Percentiles rank a stretch among this genome's conserved stretches.
Conservation (phyloP, 208 protist species). For the Crithidia fasciculata region DNA sequence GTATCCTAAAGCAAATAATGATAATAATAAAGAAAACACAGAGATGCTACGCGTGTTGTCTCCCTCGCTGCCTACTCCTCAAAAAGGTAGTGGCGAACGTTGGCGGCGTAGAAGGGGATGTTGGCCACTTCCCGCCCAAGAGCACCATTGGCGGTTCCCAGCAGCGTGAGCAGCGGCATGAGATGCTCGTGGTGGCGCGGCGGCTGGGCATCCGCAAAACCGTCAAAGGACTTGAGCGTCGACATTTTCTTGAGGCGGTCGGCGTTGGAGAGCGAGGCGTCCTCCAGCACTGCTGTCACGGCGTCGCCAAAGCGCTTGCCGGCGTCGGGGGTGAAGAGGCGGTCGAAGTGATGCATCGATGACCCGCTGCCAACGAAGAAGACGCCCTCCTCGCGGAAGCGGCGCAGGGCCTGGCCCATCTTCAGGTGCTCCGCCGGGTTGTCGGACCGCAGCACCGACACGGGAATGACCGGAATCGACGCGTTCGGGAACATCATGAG, state of each 20-base stretch:
- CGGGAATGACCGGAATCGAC: conserved; percentile 85
- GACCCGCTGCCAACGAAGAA: conserved; percentile 86
- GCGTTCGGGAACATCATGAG: conserved; percentile 82
- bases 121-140: conserved; percentile 52
- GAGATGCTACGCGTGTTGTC: no score
- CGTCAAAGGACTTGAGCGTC: conserved; percentile 40
- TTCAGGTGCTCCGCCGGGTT: conserved; percentile 69
- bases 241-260: conserved; percentile 46
- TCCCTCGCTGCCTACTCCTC: conserved; percentile 9
- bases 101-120: conserved; percentile 34
- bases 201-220: conserved; percentile 73
- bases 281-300: conserved; percentile 41
- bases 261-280: conserved; percentile 25
- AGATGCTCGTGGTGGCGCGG: conserved; percentile 73
- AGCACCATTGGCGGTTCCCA: conserved; percentile 47
- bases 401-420: conserved; percentile 73
- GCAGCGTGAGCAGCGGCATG: conserved; percentile 79
- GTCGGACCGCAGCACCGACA: conserved; percentile 69
- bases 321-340: conserved; percentile 31
- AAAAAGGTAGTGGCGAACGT: conserved; percentile 58
- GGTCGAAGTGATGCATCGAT: conserved; percentile 81
- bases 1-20: no score
- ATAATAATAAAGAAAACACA: no score
- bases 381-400: conserved; percentile 72
- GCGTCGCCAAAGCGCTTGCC: conserved; percentile 65